Evolutionary conservation across 805 yeast genomes (phyloP).

Genomic region (Suhomyces tanzawaensis): DNA sequence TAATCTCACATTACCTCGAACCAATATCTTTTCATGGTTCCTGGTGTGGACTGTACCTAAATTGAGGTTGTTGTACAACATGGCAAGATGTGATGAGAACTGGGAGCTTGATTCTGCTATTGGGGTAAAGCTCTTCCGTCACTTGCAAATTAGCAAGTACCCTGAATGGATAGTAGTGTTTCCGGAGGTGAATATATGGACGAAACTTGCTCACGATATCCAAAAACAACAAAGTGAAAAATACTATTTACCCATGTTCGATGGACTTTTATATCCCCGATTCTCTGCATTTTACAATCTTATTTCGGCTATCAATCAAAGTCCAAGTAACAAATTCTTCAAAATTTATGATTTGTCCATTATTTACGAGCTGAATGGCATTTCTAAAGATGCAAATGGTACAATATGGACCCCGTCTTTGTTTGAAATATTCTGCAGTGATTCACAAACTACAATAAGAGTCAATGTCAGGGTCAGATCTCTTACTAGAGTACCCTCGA

Average conservation of each 20-base stretch:
- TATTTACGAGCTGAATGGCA: conserved; percentile 25
- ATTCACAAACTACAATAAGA: conserved; percentile 34
- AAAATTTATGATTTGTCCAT: conserved; percentile 58
- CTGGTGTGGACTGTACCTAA: conserved; percentile 61
- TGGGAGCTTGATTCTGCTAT: conserved; percentile 51
- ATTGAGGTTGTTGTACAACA: conserved; percentile 42
- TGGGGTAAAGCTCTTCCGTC: conserved; percentile 33
- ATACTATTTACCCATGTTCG: conserved; percentile 58
- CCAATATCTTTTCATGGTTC: conserved; percentile 74
- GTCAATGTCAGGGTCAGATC: conserved; percentile 50
- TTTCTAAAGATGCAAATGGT: background rate
- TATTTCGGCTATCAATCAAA: conserved; percentile 38
- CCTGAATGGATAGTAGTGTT: conserved; percentile 68
- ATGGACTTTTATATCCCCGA: conserved; percentile 74
- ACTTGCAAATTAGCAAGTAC: conserved; percentile 33
- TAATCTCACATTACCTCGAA: conserved; percentile 34
- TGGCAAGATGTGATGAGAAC: conserved; percentile 65
- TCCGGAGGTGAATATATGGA: conserved; percentile 81
- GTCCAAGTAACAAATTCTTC: conserved; percentile 32
- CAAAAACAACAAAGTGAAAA: conserved; percentile 57
- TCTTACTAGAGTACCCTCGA: conserved; percentile 48
- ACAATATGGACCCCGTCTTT: conserved; percentile 26
- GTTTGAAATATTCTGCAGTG: conserved; percentile 28
- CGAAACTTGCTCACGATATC: conserved; percentile 42
- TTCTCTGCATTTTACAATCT: conserved; percentile 56